Conservation (phyloP, 1,139 yeast genomes). For the Suhomyces yuchorum region DNA sequence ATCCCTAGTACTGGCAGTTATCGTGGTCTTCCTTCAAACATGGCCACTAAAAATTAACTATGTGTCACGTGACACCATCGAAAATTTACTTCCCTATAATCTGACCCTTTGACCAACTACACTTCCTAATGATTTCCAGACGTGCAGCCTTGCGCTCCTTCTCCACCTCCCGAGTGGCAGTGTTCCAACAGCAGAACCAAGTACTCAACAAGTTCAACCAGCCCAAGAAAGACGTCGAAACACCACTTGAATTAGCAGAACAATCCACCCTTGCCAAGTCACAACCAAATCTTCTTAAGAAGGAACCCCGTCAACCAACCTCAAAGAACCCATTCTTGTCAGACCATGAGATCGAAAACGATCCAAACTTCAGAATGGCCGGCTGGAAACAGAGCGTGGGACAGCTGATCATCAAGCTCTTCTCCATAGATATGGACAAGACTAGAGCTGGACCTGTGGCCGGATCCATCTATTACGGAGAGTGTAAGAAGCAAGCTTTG, state of each 20-base stretch:
- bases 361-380: conserved; percentile 57
- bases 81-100: background rate
- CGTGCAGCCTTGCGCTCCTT: conserved; percentile 7
- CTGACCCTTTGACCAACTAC: background rate
- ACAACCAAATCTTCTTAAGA: conserved; percentile 40
- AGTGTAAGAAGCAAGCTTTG: conserved; percentile 83
- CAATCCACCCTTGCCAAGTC: conserved; percentile 52
- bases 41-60: no score
- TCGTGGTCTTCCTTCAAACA: no score
- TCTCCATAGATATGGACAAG: conserved; percentile 86
- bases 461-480: conserved; percentile 82
- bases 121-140: conserved; percentile 2
- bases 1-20: no score
- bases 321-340: conserved; percentile 54
- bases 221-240: conserved; percentile 26
- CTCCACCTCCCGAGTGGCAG: conserved; percentile 1
- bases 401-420: conserved; percentile 63
- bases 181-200: conserved; percentile 17
- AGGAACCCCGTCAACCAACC: conserved; percentile 42
- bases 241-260: conserved; percentile 50
- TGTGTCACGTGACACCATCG: conserved; percentile 8
- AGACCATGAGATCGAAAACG: conserved; percentile 59
- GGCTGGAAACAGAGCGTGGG: conserved; percentile 73
- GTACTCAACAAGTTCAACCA: conserved; percentile 27
- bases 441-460: conserved; percentile 94